phyloP scores from a whole-genome alignment of 148 eudicot species.

The Bassia scoparia region DNA sequence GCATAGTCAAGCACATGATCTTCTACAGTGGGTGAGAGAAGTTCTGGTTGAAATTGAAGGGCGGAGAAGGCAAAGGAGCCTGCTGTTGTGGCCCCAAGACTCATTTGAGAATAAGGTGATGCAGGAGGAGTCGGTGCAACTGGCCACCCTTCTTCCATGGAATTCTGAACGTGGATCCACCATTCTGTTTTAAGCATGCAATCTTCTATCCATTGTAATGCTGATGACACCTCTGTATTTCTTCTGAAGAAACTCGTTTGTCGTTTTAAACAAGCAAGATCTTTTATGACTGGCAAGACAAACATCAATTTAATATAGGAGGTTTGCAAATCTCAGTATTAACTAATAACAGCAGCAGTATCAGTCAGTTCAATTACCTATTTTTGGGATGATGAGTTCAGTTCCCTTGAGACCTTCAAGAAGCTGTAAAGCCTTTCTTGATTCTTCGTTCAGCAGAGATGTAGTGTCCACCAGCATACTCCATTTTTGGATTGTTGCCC shows the following conservation, averaged over 20 bases:
- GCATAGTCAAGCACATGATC: constrained; percentile 77
- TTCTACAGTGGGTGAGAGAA: constrained; percentile 51
- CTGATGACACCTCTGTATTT: constrained; percentile 49
- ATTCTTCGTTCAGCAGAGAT: constrained; percentile 58
- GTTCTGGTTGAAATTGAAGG: constrained; percentile 32
- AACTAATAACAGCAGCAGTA: neutral
- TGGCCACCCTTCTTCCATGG: constrained; percentile 42
- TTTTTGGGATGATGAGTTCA: constrained; percentile 61
- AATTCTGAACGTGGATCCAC: constrained; percentile 82
- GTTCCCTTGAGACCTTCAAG: constrained; percentile 79
- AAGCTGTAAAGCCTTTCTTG: constrained; percentile 72
- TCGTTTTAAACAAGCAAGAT: constrained; percentile 58
- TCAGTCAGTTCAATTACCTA: constrained; percentile 40
- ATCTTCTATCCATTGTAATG: constrained; percentile 79
- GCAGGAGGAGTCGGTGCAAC: constrained; percentile 60
- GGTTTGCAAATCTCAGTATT: neutral
- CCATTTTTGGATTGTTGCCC: constrained; percentile 47
- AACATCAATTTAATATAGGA: neutral
- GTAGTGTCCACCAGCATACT: constrained; percentile 61
- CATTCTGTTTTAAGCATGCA: constrained; percentile 50
- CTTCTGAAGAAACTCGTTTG: constrained; percentile 55
- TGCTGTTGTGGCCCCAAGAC: constrained; percentile 25
- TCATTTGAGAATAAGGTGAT: constrained; percentile 40
- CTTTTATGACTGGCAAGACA: constrained; percentile 54
- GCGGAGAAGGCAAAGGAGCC: constrained; percentile 28